A percentile compares a stretch with the other conserved stretches of the same genome.
phyloP scores from a whole-genome alignment of 768 basidiomycete species.

The Pleurotus eryngii region DNA sequence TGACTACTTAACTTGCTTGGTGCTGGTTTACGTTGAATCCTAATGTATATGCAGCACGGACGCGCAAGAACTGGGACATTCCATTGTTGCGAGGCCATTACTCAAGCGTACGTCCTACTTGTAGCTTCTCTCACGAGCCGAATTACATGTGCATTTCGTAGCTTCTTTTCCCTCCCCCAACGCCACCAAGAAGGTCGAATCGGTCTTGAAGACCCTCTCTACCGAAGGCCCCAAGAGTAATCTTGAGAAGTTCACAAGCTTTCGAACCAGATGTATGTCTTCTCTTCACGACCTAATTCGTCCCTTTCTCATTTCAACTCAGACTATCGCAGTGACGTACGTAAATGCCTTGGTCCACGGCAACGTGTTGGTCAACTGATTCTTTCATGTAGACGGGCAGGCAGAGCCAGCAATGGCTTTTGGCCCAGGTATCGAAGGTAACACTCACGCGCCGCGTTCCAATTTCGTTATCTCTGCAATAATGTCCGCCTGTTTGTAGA shows the following conservation, averaged over 20 bases:
- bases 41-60: slow-evolving; percentile 55
- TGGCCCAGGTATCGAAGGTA: slow-evolving; percentile 65
- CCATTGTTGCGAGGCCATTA: slow-evolving; percentile 31
- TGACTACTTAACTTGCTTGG: slow-evolving; percentile 29
- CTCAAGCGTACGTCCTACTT: slow-evolving; percentile 33
- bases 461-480: neutral
- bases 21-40: slow-evolving; percentile 3
- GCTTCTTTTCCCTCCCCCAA: slow-evolving; percentile 57
- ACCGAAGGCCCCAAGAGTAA: slow-evolving; percentile 62
- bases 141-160: slow-evolving; percentile 26
- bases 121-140: slow-evolving; percentile 13
- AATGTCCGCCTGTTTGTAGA: slow-evolving; percentile 33
- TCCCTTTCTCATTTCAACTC: slow-evolving; percentile 11
- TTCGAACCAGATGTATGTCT: slow-evolving; percentile 67
- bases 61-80: slow-evolving; percentile 54
- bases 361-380: slow-evolving; percentile 18
- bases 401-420: slow-evolving; percentile 77
- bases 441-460: neutral
- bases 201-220: slow-evolving; percentile 66
- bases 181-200: slow-evolving; percentile 51
- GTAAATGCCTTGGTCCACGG: slow-evolving; percentile 15
- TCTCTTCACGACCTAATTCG: slow-evolving; percentile 3
- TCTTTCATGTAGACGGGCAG: slow-evolving; percentile 54
- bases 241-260: slow-evolving; percentile 64
- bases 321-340: slow-evolving; percentile 78